phyloP scores from a whole-genome alignment of 75 land plant species.

The Pinus albicaulis region DNA sequence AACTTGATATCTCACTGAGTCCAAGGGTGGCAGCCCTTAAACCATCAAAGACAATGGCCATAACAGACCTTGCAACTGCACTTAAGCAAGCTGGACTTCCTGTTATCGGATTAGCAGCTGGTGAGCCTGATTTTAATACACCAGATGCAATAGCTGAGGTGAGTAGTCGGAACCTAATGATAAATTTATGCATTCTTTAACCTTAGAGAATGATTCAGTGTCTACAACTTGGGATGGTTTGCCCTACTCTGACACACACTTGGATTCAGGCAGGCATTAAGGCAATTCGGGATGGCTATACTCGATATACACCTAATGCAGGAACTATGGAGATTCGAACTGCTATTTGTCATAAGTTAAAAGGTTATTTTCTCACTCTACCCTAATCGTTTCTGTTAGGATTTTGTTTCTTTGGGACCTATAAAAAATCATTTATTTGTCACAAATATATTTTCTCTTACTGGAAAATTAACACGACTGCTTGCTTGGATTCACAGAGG shows the following conservation, averaged over 20 bases:
- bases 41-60: slow-evolving; percentile 90
- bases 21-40: slow-evolving; percentile 83
- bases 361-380: slow-evolving; percentile 41
- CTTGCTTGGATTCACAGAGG: slow-evolving; percentile 54
- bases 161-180: background rate
- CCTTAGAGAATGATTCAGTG: background rate
- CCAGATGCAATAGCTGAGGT: slow-evolving; percentile 74
- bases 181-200: background rate
- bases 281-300: slow-evolving; percentile 85
- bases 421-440: background rate
- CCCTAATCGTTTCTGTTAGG: background rate
- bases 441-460: background rate
- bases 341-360: slow-evolving; percentile 85
- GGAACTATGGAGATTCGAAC: slow-evolving; percentile 86
- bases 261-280: slow-evolving; percentile 74
- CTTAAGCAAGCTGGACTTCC: slow-evolving; percentile 90
- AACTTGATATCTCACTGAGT: slow-evolving; percentile 60
- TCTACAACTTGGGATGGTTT: background rate
- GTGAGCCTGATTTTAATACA: slow-evolving; percentile 97
- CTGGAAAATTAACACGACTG: slow-evolving; percentile 3
- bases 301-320: slow-evolving; percentile 97
- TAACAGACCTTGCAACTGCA: slow-evolving; percentile 89
- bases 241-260: slow-evolving; percentile 1
- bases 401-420: background rate
- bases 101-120: slow-evolving; percentile 86